Base-by-base conservation (phyloP, 306 rosid species). In the Trifolium repens region DNA sequence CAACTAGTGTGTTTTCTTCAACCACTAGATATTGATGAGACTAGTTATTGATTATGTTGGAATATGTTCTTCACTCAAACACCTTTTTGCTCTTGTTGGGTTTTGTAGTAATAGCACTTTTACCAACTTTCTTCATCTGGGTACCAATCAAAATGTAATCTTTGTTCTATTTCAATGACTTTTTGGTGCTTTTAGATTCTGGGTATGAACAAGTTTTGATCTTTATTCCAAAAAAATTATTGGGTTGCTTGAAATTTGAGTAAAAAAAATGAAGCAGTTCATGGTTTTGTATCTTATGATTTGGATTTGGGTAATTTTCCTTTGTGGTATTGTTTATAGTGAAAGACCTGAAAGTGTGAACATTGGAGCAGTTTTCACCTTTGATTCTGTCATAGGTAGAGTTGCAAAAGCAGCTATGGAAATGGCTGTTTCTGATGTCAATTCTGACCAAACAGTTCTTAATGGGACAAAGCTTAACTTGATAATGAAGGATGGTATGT, bases 381-480 rank as follows among this genome's bases (percentile, higher is more conserved):
- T 86, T 15, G 80, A 94, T 81, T 90, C 99, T 6, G 89, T 94
- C 37, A 90, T 94, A 65, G 99, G 99, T 60, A 88, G 78, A 89
- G 91, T 73, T 67, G 92, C 96, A 0, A 88, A 75, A 73, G 44
- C 43, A 32, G 96, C 96, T 12, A 85, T 94, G 86, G 74, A 94
- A 76, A 86, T 85, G 78, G 99, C 97, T 7, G 80, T 89, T 24
- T 80, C 85, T 73, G 99, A 94, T 79, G 83, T 94, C 61, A 94
- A 94, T 71, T 84, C 78, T 9, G 92, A 92, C 67, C 90, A 91
- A 15, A 57, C 10, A 16, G 71, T 94, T 79, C 97, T 94, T 70
- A 81, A 76, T 0, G 96, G 92, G 44, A 90, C 89, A 1, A 22
- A 83, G 16, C 91, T 94, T 46, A 74, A 43, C 5, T 78, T 90